These are phyloP conservation scores for Penicillium griseofulvum DNA, from an alignment of 2,329 filamentous ascomycete genomes.

Conservation along the genomic window DNA sequence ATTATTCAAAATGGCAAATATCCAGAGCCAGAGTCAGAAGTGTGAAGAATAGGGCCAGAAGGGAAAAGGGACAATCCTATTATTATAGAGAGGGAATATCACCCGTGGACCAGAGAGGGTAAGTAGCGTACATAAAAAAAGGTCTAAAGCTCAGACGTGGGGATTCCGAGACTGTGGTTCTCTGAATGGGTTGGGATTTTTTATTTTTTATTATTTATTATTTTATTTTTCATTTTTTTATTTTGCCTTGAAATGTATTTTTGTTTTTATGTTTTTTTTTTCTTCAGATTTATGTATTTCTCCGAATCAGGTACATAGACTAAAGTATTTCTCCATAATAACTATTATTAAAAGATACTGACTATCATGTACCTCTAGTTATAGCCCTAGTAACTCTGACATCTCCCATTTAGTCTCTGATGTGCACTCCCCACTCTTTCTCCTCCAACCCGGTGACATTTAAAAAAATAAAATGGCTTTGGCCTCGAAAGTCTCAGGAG, in stretches of 20 bases:
- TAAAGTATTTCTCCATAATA: neutral
- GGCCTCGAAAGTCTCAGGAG: conserved; percentile 1
- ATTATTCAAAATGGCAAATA: conserved; percentile 13
- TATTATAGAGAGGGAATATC: conserved; percentile 1
- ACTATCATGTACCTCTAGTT: neutral
- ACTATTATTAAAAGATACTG: neutral
- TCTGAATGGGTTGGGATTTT: neutral
- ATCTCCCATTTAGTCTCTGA: neutral
- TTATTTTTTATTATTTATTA: neutral
- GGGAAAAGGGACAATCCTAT: neutral
- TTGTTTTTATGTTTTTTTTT: neutral
- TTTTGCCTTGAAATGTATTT: neutral
- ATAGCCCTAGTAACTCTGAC: neutral
- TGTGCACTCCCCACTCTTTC: neutral
- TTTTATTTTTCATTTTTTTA: neutral
- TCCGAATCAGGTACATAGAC: neutral
- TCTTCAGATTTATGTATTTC: neutral
- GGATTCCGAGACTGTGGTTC: conserved; percentile 3
- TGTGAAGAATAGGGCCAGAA: neutral
- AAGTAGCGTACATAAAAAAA: neutral
- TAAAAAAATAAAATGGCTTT: no score
- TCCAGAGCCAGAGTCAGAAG: no score
- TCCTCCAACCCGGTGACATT: neutral
- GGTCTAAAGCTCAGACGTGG: conserved; percentile 2
- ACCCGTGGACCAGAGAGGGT: no score